phyloP scores from a whole-genome alignment of 305 asterid species.

The Caryopteris hybrid region DNA sequence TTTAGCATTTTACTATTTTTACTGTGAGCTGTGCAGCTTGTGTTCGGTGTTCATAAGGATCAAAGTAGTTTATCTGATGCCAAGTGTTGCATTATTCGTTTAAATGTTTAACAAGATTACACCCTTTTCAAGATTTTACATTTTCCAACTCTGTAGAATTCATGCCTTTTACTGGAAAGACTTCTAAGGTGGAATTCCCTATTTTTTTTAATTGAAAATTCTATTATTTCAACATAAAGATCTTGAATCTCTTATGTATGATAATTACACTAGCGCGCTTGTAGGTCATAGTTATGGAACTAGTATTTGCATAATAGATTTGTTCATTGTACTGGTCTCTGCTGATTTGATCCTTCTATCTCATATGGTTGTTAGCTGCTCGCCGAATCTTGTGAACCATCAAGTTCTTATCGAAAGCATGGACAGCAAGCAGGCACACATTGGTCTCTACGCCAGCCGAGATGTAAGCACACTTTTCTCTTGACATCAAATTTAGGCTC shows the following conservation, averaged over 20 bases:
- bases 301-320: not conserved
- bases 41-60: too few relatives aligned
- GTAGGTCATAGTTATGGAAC: too few relatives aligned
- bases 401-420: constrained; percentile 97
- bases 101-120: too few relatives aligned
- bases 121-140: too few relatives aligned
- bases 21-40: too few relatives aligned
- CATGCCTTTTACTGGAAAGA: not conserved
- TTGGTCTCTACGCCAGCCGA: constrained; percentile 86
- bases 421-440: constrained; percentile 84
- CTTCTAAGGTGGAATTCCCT: not conserved
- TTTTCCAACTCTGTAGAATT: too few relatives aligned
- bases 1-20: too few relatives aligned
- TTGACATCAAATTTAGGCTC: not conserved
- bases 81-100: too few relatives aligned
- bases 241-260: not conserved
- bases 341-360: constrained; percentile 11
- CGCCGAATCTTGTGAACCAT: constrained; percentile 83
- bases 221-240: not conserved
- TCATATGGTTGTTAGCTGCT: constrained; percentile 58
- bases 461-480: constrained; percentile 58
- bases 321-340: not conserved
- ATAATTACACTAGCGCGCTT: too few relatives aligned
- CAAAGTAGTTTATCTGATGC: too few relatives aligned
- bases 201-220: not conserved